Evolutionary conservation across 2,329 filamentous ascomycete genomes (phyloP).

Genomic region (Xylariaceae sp.): DNA sequence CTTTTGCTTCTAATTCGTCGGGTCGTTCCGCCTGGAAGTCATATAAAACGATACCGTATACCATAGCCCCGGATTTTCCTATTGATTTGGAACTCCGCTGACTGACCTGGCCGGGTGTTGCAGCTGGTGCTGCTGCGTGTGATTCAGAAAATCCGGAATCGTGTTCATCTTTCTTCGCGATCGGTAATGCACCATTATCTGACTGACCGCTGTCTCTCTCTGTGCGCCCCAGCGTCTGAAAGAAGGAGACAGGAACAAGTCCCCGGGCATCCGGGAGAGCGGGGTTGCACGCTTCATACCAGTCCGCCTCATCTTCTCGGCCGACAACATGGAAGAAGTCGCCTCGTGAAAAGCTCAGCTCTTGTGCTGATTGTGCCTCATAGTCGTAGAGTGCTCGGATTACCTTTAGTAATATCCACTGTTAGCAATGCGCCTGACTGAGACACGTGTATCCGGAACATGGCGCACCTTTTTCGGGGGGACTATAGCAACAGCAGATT

Average conservation of each 20-base stretch:
- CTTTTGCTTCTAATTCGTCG: conserved; percentile 94
- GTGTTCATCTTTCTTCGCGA: conserved; percentile 64
- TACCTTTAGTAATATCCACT: conserved; percentile 53
- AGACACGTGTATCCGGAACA: conserved; percentile 3
- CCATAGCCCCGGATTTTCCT: conserved; percentile 68
- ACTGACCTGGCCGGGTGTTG: conserved; percentile 39
- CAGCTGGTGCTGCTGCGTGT: conserved; percentile 30
- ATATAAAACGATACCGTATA: conserved; percentile 95
- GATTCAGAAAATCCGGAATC: conserved; percentile 83
- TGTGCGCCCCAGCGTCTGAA: conserved; percentile 86
- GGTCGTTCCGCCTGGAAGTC: conserved; percentile 91
- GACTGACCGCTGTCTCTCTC: conserved; percentile 82
- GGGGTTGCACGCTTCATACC: conserved; percentile 98
- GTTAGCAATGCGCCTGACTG: conserved; percentile 19
- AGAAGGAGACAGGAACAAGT: conserved; percentile 88
- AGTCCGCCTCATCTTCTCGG: conserved; percentile 87
- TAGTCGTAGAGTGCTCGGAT: conserved; percentile 97
- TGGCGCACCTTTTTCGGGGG: conserved; percentile 81
- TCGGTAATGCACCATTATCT: conserved; percentile 45
- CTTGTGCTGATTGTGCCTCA: conserved; percentile 66
- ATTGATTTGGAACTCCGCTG: conserved; percentile 48
- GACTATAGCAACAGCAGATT: conserved; percentile 81
- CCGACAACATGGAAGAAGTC: conserved; percentile 98
- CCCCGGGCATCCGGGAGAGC: conserved; percentile 79
- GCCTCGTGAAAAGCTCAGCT: conserved; percentile 87